Evolutionary conservation across 805 yeast genomes (phyloP), one percentile per base, ranked within the genome.

Genomic region (Yarrowia sp.): DNA sequence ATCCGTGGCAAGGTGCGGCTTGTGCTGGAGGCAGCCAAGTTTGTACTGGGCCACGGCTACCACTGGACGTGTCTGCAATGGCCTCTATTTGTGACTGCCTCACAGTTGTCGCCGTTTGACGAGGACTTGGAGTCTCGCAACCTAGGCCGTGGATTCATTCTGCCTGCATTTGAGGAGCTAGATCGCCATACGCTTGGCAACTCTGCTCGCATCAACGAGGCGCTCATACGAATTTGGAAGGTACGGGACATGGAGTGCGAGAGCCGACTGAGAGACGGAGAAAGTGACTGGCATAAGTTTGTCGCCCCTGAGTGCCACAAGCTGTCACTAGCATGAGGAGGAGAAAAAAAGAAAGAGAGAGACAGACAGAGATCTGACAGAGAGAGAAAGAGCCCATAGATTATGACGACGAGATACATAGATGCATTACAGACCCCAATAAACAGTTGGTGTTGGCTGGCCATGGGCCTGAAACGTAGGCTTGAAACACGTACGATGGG

Each of bases 241-340:
- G 43, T 38, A 1, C 58, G 58, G 2, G 58, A 51, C 35, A 36
- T 51, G 58, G 58, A 51, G 58, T 51, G 58, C 7, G 58, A 51
- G 43, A 51, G 58, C 35, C 43, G 58, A 2, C 13, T 51, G 22
- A 8, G 58, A 8, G 58, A 51, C 35, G 58, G 58, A 14, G 58
- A 51, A 10, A 51, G 58, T 32, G 58, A 51, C 57, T 50, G 57
- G 57, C 58, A 51, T 14, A 51, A 50, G 43, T 51, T 36, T 17
- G 58, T 51, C 11, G 58, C 58, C 10, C 58, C 58, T n/a, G 58
- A 51, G 38, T 51, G 58, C 15, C 58, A 51, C 14, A 51, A 51
- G 58, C 43, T 51, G 43, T 51, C 58, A 9, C 17, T 51, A 38
- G 58, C 58, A 38, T 51, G 38, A 15, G 7, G 38, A 35, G 38